Percentiles rank a stretch among this genome's conserved stretches.
phyloP scores from a whole-genome alignment of 352 stramenopile species.

The Aphanomyces astaci region DNA sequence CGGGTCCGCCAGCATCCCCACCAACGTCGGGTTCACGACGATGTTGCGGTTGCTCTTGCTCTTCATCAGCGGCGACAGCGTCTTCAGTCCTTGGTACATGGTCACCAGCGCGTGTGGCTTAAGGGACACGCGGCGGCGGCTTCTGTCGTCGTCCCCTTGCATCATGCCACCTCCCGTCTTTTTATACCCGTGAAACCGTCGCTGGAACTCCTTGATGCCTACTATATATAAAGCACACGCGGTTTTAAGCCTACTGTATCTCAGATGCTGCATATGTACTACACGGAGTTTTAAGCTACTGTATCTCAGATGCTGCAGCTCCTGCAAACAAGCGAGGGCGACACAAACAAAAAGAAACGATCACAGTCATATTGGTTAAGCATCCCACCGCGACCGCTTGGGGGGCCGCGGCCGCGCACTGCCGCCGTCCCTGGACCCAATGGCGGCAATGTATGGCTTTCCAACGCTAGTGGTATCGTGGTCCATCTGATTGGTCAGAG shows the following conservation, averaged over 20 bases:
- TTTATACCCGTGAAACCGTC: too few relatives aligned
- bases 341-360: background rate
- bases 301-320: background rate
- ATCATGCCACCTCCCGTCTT: too few relatives aligned
- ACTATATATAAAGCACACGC: too few relatives aligned
- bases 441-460: too few relatives aligned
- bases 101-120: background rate
- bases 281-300: too few relatives aligned
- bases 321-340: background rate
- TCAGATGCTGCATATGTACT: too few relatives aligned
- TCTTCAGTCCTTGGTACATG: background rate
- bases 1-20: background rate
- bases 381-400: slow-evolving; percentile 19
- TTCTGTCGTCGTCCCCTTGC: too few relatives aligned
- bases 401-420: too few relatives aligned
- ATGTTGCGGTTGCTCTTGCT: slow-evolving; percentile 12
- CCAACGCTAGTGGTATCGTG: too few relatives aligned
- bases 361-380: slow-evolving; percentile 5
- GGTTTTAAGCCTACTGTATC: too few relatives aligned
- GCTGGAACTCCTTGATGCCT: too few relatives aligned
- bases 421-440: too few relatives aligned
- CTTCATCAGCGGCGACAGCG: background rate
- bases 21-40: slow-evolving; percentile 3
- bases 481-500: background rate
- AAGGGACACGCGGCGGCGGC: background rate